A percentile compares a stretch with the other conserved stretches of the same genome.
phyloP scores from a whole-genome alignment of 305 asterid species.

The Ruellia speciosa region DNA sequence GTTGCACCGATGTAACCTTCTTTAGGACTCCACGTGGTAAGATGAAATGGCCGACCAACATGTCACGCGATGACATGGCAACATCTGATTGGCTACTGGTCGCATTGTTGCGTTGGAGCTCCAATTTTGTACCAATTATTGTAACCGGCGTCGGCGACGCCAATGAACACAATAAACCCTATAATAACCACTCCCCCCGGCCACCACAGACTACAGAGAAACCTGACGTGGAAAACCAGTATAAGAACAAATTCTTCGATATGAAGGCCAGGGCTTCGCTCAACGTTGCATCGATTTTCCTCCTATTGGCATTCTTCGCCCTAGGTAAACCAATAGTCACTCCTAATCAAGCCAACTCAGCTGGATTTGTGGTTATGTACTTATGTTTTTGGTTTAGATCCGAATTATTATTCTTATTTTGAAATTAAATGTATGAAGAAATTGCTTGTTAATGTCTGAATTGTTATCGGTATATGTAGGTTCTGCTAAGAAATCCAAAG shows the following conservation, averaged over 20 bases:
- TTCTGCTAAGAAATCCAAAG: conserved; percentile 64
- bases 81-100: conserved; percentile 28
- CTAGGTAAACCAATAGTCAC: conserved; percentile 30
- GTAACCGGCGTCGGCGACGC: conserved; percentile 18
- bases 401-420: no score
- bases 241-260: conserved; percentile 9
- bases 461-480: conserved; percentile 25
- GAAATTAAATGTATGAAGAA: no score
- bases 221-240: background rate
- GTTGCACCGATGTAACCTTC: no score
- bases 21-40: conserved; percentile 18
- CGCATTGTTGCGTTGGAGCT: conserved; percentile 32
- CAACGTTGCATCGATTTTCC: conserved; percentile 26
- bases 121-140: conserved; percentile 6
- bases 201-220: background rate
- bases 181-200: background rate
- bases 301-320: conserved; percentile 32
- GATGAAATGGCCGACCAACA: no score
- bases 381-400: background rate
- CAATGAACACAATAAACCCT: background rate
- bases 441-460: background rate
- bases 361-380: background rate
- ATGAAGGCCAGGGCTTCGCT: conserved; percentile 27
- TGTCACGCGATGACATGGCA: conserved; percentile 34
- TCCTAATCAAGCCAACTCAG: conserved; percentile 2